Conservation (phyloP, 2,329 filamentous ascomycete species). For the Fusarium pseudocircinatum region DNA sequence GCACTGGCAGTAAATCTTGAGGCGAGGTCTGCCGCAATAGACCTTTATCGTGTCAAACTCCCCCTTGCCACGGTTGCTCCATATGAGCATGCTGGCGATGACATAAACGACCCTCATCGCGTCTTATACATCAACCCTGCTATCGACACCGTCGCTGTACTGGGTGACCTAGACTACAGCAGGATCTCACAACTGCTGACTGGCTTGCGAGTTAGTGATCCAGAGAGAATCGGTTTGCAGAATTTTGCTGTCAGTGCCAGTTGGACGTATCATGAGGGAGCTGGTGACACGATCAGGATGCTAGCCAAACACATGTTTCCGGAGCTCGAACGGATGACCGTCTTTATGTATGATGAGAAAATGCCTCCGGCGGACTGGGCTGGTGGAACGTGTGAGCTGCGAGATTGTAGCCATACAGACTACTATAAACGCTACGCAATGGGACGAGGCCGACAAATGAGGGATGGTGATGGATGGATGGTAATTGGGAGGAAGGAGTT, state of each 20-base stretch:
- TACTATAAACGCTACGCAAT: neutral
- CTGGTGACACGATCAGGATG: neutral
- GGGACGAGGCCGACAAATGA: neutral
- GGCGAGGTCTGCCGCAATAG: neutral
- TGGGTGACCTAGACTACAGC: neutral
- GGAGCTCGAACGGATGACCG: neutral
- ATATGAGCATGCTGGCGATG: neutral
- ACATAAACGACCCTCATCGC: neutral
- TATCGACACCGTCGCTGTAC: neutral
- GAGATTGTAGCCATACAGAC: neutral
- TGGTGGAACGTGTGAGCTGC: neutral
- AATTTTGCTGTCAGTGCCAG: neutral
- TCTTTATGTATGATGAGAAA: neutral
- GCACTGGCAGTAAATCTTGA: neutral
- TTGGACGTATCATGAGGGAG: neutral
- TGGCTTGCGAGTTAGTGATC: neutral
- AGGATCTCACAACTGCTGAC: neutral
- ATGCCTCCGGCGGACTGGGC: neutral
- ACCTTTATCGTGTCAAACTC: neutral
- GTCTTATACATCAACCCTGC: neutral
- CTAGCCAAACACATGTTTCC: neutral
- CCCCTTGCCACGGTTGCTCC: neutral
- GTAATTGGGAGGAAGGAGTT: neutral
- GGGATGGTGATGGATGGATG: neutral
- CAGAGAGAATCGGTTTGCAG: neutral